Evolutionary conservation across 495 filamentous ascomycete species (phyloP), one percentile per base, ranked within the genome.

Genomic region (Annulohypoxylon maeteangense): DNA sequence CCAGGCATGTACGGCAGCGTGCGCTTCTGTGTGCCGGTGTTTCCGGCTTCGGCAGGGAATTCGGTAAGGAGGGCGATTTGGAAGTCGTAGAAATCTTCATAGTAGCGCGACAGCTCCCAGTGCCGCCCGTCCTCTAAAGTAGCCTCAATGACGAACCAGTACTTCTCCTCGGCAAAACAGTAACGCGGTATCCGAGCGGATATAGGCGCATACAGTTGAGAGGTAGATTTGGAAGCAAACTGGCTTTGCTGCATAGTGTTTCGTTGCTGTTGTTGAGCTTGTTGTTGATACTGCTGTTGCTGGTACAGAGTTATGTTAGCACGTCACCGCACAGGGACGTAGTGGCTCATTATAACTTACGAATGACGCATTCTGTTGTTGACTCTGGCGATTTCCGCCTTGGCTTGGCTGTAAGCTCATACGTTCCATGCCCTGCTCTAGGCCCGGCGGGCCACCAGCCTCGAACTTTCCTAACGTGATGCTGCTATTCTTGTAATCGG

Each of bases 31-130:
- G 88, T 87, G 53, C 88, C 89, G 58, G 92, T 91, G 27, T 91
- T 91, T 22, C 95, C 95, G 27, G 95, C 94, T 76, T 98, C 96
- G 14, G 92, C 89, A 36, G 95, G 95, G 76, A 97, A 98, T 71
- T 97, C 93, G 42, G 93, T 94, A 47, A 99, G 85, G 5, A 99
- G 90, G 16, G 92, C 90, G 77, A 98, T 98, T 78, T 99, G 95
- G 80, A 98, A 97, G 76, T 98, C 95, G 79, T 98, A 99, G 77
- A 99, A 99, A 78, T 99, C 96, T 76, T 97, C 93, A 75, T 99
- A 99, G 75, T 94, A 95, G 53, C 95, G 88, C 54, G 92, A 93
- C 45, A 99, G 81, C 76, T 96, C 93, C 94, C 95, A 98, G 73
- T 91, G 90, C 47, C 91, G 88, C 38, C 93, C 94, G 77, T 98